Percentiles rank a stretch among this genome's conserved stretches.
Conservation (phyloP, 2,329 filamentous ascomycete species). For the Pseudogymnoascus sp. region DNA sequence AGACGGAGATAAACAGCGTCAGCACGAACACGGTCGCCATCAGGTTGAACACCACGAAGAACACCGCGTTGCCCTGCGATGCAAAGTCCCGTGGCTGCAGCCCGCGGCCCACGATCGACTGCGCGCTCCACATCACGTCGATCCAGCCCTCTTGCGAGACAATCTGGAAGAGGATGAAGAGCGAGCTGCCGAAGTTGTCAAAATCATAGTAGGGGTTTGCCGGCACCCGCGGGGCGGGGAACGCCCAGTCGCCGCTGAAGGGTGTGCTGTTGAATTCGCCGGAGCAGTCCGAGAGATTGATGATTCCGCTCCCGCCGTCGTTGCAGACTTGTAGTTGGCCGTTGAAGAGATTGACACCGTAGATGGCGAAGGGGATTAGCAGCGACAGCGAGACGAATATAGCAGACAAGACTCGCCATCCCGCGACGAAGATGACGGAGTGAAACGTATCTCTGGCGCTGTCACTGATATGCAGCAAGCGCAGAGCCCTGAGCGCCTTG, state of each 20-base stretch:
- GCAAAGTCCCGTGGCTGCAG: slow-evolving; percentile 64
- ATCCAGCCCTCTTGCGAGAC: slow-evolving; percentile 98
- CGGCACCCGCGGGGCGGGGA: slow-evolving; percentile 75
- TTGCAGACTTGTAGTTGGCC: slow-evolving; percentile 78
- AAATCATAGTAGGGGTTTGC: slow-evolving; percentile 83
- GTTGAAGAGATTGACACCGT: slow-evolving; percentile 87
- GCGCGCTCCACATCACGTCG: slow-evolving; percentile 79
- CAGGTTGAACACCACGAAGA: slow-evolving; percentile 95
- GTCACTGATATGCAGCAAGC: slow-evolving; percentile 90
- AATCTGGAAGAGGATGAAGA: slow-evolving; percentile 98
- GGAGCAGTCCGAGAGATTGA: slow-evolving; percentile 66
- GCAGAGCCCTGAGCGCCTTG: slow-evolving; percentile 86
- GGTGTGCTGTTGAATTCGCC: slow-evolving; percentile 74
- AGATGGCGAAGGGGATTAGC: slow-evolving; percentile 93
- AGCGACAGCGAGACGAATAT: slow-evolving; percentile 91
- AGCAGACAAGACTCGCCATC: slow-evolving; percentile 77
- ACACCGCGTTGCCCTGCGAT: slow-evolving; percentile 79
- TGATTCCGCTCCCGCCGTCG: slow-evolving; percentile 51
- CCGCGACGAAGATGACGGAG: slow-evolving; percentile 86
- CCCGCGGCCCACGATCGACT: slow-evolving; percentile 71
- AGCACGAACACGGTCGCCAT: slow-evolving; percentile 93
- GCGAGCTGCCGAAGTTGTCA: slow-evolving; percentile 84
- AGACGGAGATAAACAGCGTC: slow-evolving; percentile 96
- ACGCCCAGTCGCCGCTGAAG: slow-evolving; percentile 65
- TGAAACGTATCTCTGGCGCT: slow-evolving; percentile 95